These are phyloP conservation scores for Zygosaccharomyces siamensis DNA, from an alignment of 805 yeast genomes.

Conservation along the genomic window DNA sequence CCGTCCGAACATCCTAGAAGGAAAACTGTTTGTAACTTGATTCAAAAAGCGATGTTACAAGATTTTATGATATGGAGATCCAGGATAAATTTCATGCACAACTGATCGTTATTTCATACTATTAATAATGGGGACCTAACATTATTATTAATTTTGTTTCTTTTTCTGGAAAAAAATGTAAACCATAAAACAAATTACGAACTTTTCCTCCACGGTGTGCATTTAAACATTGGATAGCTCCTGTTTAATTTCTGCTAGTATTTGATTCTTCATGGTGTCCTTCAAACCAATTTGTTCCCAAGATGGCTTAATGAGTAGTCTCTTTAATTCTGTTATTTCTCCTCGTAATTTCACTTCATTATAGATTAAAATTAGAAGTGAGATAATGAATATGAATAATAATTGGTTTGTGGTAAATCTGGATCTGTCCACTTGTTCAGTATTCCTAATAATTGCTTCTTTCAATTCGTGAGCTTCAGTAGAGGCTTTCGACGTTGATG, in stretches of 20 bases:
- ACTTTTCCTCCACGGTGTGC: not conserved
- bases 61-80: too few species aligned
- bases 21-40: too few species aligned
- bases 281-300: not conserved
- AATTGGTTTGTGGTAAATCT: not conserved
- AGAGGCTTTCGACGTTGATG: not conserved
- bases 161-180: too few species aligned
- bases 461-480: not conserved
- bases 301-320: not conserved
- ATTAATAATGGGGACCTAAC: too few species aligned
- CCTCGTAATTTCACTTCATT: constrained; percentile 14
- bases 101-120: too few species aligned
- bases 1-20: not conserved
- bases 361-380: constrained; percentile 11
- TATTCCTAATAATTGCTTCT: not conserved
- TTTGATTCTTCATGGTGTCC: not conserved
- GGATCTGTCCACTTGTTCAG: not conserved
- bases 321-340: constrained; percentile 1
- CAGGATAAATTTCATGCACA: too few species aligned
- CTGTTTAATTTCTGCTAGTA: not conserved
- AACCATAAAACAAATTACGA: not conserved
- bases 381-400: constrained; percentile 8
- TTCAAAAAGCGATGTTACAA: too few species aligned
- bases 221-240: not conserved
- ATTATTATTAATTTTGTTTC: too few species aligned